These are phyloP conservation scores for Termitomyces sp. DNA, from an alignment of 768 basidiomycete genomes.

Conservation along the genomic window DNA sequence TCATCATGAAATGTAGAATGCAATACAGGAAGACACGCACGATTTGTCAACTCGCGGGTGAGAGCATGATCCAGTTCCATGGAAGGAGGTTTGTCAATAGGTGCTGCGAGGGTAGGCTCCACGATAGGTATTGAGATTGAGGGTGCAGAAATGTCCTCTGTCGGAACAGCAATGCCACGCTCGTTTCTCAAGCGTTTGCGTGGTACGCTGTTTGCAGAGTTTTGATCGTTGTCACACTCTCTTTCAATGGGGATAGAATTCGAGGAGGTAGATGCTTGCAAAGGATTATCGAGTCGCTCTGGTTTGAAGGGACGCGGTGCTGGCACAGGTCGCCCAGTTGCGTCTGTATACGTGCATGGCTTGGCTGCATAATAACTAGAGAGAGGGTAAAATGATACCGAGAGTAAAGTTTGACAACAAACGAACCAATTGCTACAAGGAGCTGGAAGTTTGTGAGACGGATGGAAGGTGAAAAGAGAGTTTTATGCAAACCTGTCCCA, in stretches of 20 bases:
- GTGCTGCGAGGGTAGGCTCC: constrained; percentile 31
- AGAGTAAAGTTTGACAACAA: constrained; percentile 10
- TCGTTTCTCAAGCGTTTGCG: constrained; percentile 49
- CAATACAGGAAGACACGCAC: constrained; percentile 34
- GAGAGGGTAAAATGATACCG: constrained; percentile 12
- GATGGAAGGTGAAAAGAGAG: constrained; percentile 6
- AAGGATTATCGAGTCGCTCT: constrained; percentile 26
- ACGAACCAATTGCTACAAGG: constrained; percentile 78
- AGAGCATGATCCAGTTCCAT: constrained; percentile 53
- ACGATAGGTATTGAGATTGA: constrained; percentile 25
- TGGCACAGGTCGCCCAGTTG: constrained; percentile 73
- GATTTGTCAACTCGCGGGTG: constrained; percentile 69
- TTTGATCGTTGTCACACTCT: constrained; percentile 33
- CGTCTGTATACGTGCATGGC: constrained; percentile 74
- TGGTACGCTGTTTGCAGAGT: constrained; percentile 6
- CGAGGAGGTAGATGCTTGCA: constrained; percentile 16
- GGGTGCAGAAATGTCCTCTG: constrained; percentile 26
- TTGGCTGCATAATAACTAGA: constrained; percentile 76
- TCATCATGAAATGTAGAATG: constrained; percentile 9
- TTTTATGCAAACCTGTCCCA: constrained; percentile 55
- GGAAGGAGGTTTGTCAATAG: constrained; percentile 35
- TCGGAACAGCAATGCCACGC: constrained; percentile 29
- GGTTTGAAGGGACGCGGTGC: constrained; percentile 52
- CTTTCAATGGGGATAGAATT: constrained; percentile 20
- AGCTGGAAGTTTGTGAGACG: constrained; percentile 32